phyloP scores from a whole-genome alignment of 345 rosid genomes.

The Populus davidiana region DNA sequence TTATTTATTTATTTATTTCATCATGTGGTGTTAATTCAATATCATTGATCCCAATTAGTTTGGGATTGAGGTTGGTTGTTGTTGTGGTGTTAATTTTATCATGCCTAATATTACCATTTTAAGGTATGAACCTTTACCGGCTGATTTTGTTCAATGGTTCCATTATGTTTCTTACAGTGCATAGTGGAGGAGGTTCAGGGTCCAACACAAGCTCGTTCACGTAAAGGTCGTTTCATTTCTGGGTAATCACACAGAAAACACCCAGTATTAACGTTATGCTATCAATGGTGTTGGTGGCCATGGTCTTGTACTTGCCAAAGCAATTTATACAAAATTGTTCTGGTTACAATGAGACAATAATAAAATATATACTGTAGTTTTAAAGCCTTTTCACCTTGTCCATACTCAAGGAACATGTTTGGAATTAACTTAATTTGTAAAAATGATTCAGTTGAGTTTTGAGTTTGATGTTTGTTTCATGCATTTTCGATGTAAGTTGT shows the following conservation, averaged over 20 bases:
- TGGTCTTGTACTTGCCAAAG: not conserved
- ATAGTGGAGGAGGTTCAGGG: constrained; percentile 98
- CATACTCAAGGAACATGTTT: not conserved
- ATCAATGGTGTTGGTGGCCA: not conserved
- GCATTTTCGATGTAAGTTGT: not conserved
- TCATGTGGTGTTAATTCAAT: not conserved
- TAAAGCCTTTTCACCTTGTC: not conserved
- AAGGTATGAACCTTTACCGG: not conserved
- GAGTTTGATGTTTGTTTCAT: not conserved
- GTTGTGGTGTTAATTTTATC: not conserved
- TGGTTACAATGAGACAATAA: not conserved
- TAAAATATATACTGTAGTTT: not conserved
- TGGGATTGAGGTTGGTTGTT: not conserved
- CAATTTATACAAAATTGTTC: not conserved
- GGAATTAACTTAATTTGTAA: not conserved
- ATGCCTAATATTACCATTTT: not conserved
- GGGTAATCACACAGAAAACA: constrained; percentile 51
- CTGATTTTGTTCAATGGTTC: constrained; percentile 8
- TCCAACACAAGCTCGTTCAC: constrained; percentile 90
- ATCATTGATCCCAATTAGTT: not conserved
- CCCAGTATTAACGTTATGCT: not conserved
- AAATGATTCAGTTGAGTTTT: not conserved
- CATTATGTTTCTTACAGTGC: constrained; percentile 52
- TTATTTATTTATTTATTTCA: not conserved
- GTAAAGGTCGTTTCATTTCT: constrained; percentile 92